Base-by-base conservation (phyloP, 768 basidiomycete species). In the Tricholoma hemisulphureum region DNA sequence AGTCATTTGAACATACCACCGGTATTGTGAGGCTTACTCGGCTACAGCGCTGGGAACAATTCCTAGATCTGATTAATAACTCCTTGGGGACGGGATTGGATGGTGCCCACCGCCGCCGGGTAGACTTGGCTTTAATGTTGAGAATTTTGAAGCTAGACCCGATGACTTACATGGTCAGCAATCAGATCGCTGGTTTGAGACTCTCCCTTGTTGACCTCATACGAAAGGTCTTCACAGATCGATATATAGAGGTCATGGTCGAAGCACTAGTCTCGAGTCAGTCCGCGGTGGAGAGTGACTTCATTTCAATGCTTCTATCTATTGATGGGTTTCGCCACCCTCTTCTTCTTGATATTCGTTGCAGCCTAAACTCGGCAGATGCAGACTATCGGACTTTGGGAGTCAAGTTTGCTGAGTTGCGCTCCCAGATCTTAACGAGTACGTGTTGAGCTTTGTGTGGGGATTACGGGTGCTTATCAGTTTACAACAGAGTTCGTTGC, bases 91-190 rank as follows among this genome's bases (percentile, higher is more conserved):
- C 79, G 81, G 58, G 79, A 83, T 4, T 80, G 81, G 32, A 49
- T 7, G 28, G 18, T 29, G 6, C 9, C 18, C 10, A 18, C 46
- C 46, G 46, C 18, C 46, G 46, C 29, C 77, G 86, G 51, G 79
- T 91, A 37, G 82, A 86, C 10, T 65, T 92, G 56, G 79, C 83
- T 21, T 83, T 91, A 66, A 83, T 85, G 72, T 76, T 77, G 45
- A 78, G 71, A 45, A 68, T 85, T 16, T 75, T 91, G 51, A 72
- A 77, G 55, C 71, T 86, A 7, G 84, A 91, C 63, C 84, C 88
- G 0, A 75, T 72, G 57, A 77, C 83, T 26, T 92, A 91, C 63
- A 54, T 58, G 56, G 89, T 88, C 56, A 67, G 81, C 72, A 18
- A 26, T 20, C 31, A 24, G 41, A 35, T 24, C n/a, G 18, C 37